Conservation (phyloP, 1,284 basidiomycete species). For the Sanghuangporus baumii region DNA sequence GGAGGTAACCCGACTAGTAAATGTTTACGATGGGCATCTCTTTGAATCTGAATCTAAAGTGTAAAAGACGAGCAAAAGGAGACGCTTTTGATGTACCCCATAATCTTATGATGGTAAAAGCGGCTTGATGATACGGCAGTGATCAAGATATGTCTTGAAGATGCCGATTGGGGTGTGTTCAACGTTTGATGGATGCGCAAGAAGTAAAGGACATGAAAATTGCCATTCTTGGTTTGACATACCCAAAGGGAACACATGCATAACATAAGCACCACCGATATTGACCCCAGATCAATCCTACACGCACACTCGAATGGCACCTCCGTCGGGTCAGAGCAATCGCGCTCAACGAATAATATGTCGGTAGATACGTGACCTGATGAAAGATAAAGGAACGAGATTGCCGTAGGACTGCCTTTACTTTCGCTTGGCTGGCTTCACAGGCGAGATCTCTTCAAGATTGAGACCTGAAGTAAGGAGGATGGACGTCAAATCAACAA, state of each 20-base stretch:
- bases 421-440: constrained; percentile 51
- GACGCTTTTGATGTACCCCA: not conserved
- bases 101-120: not conserved
- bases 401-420: not conserved
- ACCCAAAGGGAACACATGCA: not conserved
- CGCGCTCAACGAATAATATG: not conserved
- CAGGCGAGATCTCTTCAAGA: constrained; percentile 54
- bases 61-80: not conserved
- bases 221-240: not conserved
- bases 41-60: not conserved
- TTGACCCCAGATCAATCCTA: not conserved
- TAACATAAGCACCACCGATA: not conserved
- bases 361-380: not conserved
- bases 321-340: not conserved
- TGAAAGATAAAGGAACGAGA: not conserved
- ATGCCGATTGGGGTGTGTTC: not conserved
- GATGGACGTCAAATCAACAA: not conserved
- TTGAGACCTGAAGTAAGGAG: constrained; percentile 43
- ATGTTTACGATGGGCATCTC: not conserved
- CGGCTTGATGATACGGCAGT: not conserved
- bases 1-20: not conserved
- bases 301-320: not conserved
- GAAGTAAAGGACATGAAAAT: not conserved
- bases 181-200: not conserved
- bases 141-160: not conserved